phyloP scores from a whole-genome alignment of 2,329 filamentous ascomycete genomes.

The Pseudopyricularia cyperi region DNA sequence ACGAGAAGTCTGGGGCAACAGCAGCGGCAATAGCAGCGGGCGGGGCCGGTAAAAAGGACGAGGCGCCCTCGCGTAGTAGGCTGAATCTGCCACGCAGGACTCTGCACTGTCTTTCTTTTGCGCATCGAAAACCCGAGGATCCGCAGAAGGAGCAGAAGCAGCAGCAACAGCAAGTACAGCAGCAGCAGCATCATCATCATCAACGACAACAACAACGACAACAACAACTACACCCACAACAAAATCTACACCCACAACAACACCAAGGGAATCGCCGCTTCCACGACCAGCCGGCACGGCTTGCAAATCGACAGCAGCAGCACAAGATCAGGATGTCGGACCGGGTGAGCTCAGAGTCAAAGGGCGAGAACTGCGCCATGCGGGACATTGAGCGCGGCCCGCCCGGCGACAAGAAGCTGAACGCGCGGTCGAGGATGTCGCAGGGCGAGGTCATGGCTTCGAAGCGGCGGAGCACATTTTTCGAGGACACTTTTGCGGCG shows the following conservation, averaged over 20 bases:
- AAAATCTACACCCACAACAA: not conserved
- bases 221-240: not conserved
- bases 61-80: not conserved
- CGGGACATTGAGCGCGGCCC: constrained; percentile 24
- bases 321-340: not conserved
- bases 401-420: constrained; percentile 21
- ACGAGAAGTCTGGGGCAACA: not conserved
- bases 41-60: not conserved
- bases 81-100: not conserved
- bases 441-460: constrained; percentile 18
- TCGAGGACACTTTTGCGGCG: constrained; percentile 28
- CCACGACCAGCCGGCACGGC: not conserved
- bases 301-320: not conserved
- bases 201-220: not conserved
- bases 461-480: constrained; percentile 28
- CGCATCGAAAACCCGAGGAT: not conserved
- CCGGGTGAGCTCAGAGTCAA: constrained; percentile 13
- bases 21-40: not conserved
- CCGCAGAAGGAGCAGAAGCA: not conserved
- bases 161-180: not conserved
- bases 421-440: constrained; percentile 15
- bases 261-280: not conserved
- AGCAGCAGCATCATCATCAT: not conserved
- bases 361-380: constrained; percentile 21
- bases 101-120: not conserved